Percentiles rank a stretch among this genome's conserved stretches.
Conservation (phyloP, 129 eudicot species). For the Arctium lappa region DNA sequence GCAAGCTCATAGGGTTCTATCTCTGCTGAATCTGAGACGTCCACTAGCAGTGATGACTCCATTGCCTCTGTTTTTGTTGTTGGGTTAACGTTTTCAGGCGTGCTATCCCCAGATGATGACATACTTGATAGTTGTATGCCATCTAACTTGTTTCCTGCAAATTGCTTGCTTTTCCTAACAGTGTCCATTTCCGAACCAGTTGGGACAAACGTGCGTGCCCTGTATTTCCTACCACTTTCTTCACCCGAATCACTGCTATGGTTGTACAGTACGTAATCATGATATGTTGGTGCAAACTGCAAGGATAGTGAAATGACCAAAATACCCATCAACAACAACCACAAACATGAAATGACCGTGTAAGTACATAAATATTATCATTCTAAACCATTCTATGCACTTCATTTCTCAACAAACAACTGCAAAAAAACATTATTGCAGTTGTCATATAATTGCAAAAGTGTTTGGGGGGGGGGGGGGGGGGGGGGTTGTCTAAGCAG, state of each 20-base stretch:
- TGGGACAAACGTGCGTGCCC: slow-evolving; percentile 90
- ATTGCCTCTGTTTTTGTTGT: slow-evolving; percentile 47
- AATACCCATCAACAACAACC: background rate
- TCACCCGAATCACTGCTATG: slow-evolving; percentile 70
- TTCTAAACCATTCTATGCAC: background rate
- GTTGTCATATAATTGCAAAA: too few relatives aligned
- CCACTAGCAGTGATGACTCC: slow-evolving; percentile 62
- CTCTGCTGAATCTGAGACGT: slow-evolving; percentile 34
- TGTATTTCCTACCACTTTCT: slow-evolving; percentile 61
- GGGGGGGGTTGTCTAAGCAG: too few relatives aligned
- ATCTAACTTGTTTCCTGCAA: slow-evolving; percentile 50
- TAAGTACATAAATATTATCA: background rate
- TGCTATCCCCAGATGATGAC: slow-evolving; percentile 55
- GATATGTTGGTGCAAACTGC: slow-evolving; percentile 98
- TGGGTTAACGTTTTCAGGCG: slow-evolving; percentile 25
- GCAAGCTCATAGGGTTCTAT: slow-evolving; percentile 58
- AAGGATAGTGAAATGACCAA: slow-evolving; percentile 10
- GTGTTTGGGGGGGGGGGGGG: too few relatives aligned
- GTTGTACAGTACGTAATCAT: slow-evolving; percentile 89
- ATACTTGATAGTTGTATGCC: slow-evolving; percentile 60
- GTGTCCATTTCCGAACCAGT: slow-evolving; percentile 91
- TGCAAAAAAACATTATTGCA: too few relatives aligned
- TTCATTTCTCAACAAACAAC: background rate
- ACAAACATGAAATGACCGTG: background rate
- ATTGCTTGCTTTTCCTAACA: slow-evolving; percentile 57